Evolutionary conservation across 768 basidiomycete species (phyloP).

Genomic region (Tylopilus sp.): DNA sequence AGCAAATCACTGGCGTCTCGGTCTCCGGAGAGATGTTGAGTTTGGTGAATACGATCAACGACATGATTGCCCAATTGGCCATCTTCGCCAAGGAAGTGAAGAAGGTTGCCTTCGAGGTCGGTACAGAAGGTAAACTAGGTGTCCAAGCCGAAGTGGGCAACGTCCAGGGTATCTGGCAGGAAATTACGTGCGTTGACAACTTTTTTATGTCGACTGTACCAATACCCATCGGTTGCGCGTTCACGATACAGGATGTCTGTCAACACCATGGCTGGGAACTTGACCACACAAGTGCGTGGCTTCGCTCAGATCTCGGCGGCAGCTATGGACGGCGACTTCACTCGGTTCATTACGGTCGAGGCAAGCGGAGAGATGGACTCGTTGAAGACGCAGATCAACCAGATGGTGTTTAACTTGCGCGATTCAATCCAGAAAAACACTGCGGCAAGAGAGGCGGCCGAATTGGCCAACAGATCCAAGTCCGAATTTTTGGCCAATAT

Average conservation of each 20-base stretch:
- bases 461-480: conserved; percentile 95
- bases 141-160: conserved; percentile 97
- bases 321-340: conserved; percentile 98
- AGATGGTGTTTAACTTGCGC: conserved; percentile 97
- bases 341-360: conserved; percentile 98
- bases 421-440: conserved; percentile 99
- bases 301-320: conserved; percentile 99
- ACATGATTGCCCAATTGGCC: conserved; percentile 68
- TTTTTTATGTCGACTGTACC: not conserved
- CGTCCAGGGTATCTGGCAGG: conserved; percentile 97
- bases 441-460: conserved; percentile 93
- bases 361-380: conserved; percentile 99
- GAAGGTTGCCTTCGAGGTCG: conserved; percentile 95
- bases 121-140: conserved; percentile 97
- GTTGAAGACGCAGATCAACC: conserved; percentile 97
- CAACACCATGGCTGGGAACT: conserved; percentile 95
- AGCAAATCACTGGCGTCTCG: conserved; percentile 89
- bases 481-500: conserved; percentile 99
- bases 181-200: conserved; percentile 76
- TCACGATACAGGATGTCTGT: conserved; percentile 69
- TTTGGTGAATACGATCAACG: conserved; percentile 96
- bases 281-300: conserved; percentile 98
- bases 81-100: conserved; percentile 81
- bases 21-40: conserved; percentile 96
- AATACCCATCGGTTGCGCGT: not conserved